Conservation (phyloP, 306 rosid species). For the Arachis stenosperma region DNA sequence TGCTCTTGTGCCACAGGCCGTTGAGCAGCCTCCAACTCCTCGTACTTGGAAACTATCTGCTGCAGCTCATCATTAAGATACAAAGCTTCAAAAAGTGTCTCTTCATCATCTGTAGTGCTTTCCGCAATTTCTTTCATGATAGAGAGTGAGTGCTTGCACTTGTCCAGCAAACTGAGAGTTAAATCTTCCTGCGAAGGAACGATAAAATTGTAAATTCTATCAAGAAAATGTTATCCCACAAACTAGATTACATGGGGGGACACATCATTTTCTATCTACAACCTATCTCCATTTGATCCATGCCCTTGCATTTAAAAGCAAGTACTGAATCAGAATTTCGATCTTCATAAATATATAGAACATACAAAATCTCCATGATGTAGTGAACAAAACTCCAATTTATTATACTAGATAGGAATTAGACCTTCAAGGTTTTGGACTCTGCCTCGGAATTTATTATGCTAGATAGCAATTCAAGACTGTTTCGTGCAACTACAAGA, state of each 20-base stretch:
- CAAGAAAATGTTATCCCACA: slow-evolving; percentile 12
- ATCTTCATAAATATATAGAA: neutral
- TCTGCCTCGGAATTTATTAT: slow-evolving; percentile 67
- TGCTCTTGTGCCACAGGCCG: slow-evolving; percentile 39
- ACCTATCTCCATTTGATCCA: neutral
- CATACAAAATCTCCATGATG: slow-evolving; percentile 12
- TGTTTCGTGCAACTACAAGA: slow-evolving; percentile 76
- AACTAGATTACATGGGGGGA: neutral
- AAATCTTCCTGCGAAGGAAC: slow-evolving; percentile 65
- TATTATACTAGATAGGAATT: neutral
- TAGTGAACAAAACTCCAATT: slow-evolving; percentile 15
- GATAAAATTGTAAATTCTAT: slow-evolving; percentile 33
- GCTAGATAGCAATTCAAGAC: slow-evolving; percentile 74
- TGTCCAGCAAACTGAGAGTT: slow-evolving; percentile 69
- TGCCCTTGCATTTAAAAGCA: slow-evolving; percentile 22
- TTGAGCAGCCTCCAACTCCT: slow-evolving; percentile 64
- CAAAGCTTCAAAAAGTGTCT: slow-evolving; percentile 75
- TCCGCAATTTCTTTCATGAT: slow-evolving; percentile 67
- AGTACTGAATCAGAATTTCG: slow-evolving; percentile 7
- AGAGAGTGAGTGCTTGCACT: slow-evolving; percentile 71
- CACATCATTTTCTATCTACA: neutral
- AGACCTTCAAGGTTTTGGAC: slow-evolving; percentile 73
- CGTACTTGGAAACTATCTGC: slow-evolving; percentile 64
- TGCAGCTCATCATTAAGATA: slow-evolving; percentile 82
- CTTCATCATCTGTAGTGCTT: slow-evolving; percentile 74